These are phyloP conservation scores for Nakazawaea peltata DNA, from an alignment of 805 yeast species.

Conservation along the genomic window DNA sequence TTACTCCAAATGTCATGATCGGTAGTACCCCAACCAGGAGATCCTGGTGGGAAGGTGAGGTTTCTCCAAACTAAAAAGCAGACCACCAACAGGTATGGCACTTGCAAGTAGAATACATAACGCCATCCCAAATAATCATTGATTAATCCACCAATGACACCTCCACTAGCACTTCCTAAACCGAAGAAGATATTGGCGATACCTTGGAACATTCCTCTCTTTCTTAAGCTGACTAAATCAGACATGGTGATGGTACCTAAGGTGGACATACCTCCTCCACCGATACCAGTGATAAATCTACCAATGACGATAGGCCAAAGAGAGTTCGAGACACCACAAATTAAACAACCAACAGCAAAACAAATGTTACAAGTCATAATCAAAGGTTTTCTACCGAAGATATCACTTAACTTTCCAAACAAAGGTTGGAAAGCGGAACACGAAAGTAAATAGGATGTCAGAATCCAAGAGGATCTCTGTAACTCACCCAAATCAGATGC, in stretches of 20 bases:
- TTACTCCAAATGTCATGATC: constrained; percentile 37
- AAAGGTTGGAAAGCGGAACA: constrained; percentile 70
- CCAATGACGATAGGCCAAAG: constrained; percentile 42
- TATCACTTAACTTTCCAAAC: constrained; percentile 64
- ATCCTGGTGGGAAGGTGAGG: constrained; percentile 31
- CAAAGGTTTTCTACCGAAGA: constrained; percentile 56
- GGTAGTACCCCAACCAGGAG: constrained; percentile 45
- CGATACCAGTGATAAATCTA: constrained; percentile 75
- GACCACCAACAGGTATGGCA: constrained; percentile 40
- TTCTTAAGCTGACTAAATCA: constrained; percentile 69
- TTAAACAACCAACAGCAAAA: constrained; percentile 51
- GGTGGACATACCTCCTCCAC: constrained; percentile 81
- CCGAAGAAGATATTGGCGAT: constrained; percentile 70
- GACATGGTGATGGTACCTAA: constrained; percentile 69
- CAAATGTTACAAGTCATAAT: constrained; percentile 42
- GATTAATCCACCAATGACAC: constrained; percentile 52
- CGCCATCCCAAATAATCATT: constrained; percentile 59
- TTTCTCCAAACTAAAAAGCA: constrained; percentile 28
- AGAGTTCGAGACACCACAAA: constrained; percentile 44
- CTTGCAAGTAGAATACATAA: constrained; percentile 44
- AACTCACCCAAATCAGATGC: constrained; percentile 43
- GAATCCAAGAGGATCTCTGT: constrained; percentile 34
- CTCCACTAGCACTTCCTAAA: constrained; percentile 70
- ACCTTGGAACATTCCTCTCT: constrained; percentile 81
- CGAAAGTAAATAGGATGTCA: constrained; percentile 47